A percentile compares a stretch with the other conserved stretches of the same genome.
These are phyloP conservation scores for Trifolium repens DNA, from an alignment of 306 rosid species.

Conservation along the genomic window DNA sequence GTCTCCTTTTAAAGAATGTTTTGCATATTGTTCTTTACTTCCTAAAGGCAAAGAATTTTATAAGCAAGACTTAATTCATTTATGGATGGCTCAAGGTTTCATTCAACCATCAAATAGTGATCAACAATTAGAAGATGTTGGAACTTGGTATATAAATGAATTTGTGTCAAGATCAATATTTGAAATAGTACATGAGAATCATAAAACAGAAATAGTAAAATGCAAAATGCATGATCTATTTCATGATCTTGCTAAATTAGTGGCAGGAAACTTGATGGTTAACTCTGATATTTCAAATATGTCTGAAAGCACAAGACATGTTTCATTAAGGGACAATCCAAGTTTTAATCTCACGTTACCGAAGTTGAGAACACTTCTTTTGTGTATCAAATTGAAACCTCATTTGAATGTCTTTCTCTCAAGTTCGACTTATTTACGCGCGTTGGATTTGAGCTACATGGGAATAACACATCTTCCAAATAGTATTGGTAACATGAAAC, in stretches of 20 bases:
- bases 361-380: conserved; percentile 35
- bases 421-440: conserved; percentile 5
- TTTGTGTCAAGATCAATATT: conserved; percentile 42
- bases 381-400: neutral
- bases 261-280: neutral
- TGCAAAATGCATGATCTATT: conserved; percentile 42
- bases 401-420: neutral
- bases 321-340: neutral
- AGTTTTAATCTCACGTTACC: neutral
- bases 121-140: conserved; percentile 37
- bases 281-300: neutral
- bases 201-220: conserved; percentile 18
- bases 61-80: conserved; percentile 27
- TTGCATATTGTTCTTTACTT: conserved; percentile 34
- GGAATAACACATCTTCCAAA: conserved; percentile 15
- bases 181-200: conserved; percentile 20
- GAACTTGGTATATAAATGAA: conserved; percentile 10
- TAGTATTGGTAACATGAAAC: conserved; percentile 31
- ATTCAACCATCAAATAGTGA: neutral
- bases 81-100: conserved; percentile 42
- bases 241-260: conserved; percentile 35
- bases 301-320: neutral
- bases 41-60: conserved; percentile 33
- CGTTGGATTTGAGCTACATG: conserved; percentile 37
- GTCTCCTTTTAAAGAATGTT: conserved; percentile 35